A percentile compares a stretch with the other conserved stretches of the same genome.
Conservation (phyloP, 2,329 filamentous ascomycete genomes). For the Colletotrichum paranaense region DNA sequence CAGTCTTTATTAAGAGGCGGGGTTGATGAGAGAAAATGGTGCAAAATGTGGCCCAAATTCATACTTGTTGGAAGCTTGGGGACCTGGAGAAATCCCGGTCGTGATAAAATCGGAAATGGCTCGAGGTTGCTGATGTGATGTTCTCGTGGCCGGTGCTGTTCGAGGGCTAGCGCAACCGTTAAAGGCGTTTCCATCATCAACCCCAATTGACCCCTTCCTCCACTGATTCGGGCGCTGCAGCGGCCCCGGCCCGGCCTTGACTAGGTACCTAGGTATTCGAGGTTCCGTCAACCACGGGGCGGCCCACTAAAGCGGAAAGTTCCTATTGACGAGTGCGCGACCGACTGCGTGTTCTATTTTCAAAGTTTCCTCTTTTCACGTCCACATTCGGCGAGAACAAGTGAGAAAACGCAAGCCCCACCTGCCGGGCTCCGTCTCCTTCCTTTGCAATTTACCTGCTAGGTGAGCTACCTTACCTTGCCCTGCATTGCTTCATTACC, state of each 20-base stretch:
- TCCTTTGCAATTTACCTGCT: too few relatives aligned
- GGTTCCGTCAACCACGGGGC: neutral
- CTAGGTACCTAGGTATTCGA: neutral
- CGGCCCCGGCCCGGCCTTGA: too few relatives aligned
- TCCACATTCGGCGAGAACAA: neutral
- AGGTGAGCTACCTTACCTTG: too few relatives aligned
- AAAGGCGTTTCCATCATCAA: neutral
- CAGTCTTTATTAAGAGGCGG: too few relatives aligned
- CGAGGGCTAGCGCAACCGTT: neutral
- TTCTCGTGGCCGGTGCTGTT: neutral
- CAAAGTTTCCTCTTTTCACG: neutral
- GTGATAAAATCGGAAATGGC: neutral
- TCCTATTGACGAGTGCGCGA: neutral
- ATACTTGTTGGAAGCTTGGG: neutral
- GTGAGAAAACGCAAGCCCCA: neutral
- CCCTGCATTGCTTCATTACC: too few relatives aligned
- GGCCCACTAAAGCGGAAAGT: neutral
- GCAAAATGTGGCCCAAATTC: too few relatives aligned
- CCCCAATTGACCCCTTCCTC: neutral
- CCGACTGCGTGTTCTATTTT: neutral
- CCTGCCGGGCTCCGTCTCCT: too few relatives aligned
- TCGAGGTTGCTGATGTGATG: neutral
- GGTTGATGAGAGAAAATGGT: too few relatives aligned
- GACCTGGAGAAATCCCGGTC: neutral
- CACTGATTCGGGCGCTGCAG: neutral